Base-by-base conservation (phyloP, 306 rosid genomes). In the Styphnolobium japonicum region DNA sequence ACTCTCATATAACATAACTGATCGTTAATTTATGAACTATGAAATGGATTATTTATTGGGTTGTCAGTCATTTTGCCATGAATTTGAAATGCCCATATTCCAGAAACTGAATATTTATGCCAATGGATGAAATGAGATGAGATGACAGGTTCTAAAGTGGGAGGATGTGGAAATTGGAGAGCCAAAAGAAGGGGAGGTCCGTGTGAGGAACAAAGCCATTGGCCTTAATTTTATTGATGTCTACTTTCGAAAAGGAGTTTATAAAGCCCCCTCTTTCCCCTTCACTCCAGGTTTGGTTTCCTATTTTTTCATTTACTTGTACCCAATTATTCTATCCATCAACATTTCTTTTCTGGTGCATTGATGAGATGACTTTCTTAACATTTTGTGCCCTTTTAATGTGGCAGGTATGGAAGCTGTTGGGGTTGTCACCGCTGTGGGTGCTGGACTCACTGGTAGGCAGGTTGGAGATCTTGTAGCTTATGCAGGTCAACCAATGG, bases 381-480 rank as follows among this genome's bases (percentile, higher is more conserved):
- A n/a, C n/a, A n/a, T n/a, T n/a, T n/a, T n/a, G n/a, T n/a, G n/a
- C 27, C 0, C 27, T 31, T 76, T 42, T 33, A 42, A 77, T 71
- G 45, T 37, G 79, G 67, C 81, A 94, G 97, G 98, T 52, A 74
- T 82, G 92, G 98, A 94, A 81, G 97, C 95, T 85, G 93, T 86
- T 86, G 98, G 97, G 60, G 82, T 94, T 72, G 97, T 94, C 80
- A 91, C 88, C 2, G 95, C 89, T 14, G 91, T 92, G 42, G 98
- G 98, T 18, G 81, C 90, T 23, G 98, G 97, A 65, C 84, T 86
- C 64, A 90, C 91, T 12, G 97, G 92, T 68, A 70, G 84, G 69
- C 78, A 89, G 68, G 88, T 91, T 80, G 97, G 98, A 46, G 98
- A 94, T 82, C 15, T 91, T 76, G 97, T 94, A 10, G 98, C 89